Base-by-base conservation (phyloP, 1,284 basidiomycete species). In the Ustilago xerochloae region DNA sequence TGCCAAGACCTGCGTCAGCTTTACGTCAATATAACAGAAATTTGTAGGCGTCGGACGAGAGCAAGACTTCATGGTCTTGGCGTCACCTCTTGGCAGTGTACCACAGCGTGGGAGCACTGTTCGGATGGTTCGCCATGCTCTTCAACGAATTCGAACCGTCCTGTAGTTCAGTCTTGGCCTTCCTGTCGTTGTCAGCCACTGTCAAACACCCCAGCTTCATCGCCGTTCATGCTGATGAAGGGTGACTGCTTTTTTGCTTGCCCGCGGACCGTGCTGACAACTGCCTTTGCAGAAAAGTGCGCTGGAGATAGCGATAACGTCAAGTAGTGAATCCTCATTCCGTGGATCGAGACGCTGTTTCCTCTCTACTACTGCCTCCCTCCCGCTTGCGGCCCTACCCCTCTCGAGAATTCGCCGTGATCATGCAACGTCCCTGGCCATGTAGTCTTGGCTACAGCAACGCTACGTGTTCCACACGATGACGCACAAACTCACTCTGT, bases 31-130 rank as follows among this genome's bases (percentile, higher is more conserved):
- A 4, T 16, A 4, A 15, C 12, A 6, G 22, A 13, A 20, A 12
- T 0, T 9, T 13, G 18, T 5, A 24, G 53, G 66, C 66, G 41
- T 15, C 6, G 18, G 43, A 52, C 30, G 61, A 69, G 66, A 69
- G 66, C 66, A 69, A 69, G 66, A 69, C 22, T 53, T 22, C 20
- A 26, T 13, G 36, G 33, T 53, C 59, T 61, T 61, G 59, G 38
- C 53, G n/a, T 22, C 22, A 3, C 36, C 18, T 56, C 63, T 63
- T 68, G 55, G 63, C 63, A 47, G 29, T 28, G 26, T 30, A 20
- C 32, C 39, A 50, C 15, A 36, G 43, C 50, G 30, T 9, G 6
- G 16, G 26, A 26, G 18, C 47, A 43, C 48, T 45, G 16, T 39
- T 13, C 12, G 18, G 8, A 32, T 26, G 28, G 30, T 45, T 54